phyloP scores from a whole-genome alignment of 441 rosid species.

The Arabidopsis hybrid region DNA sequence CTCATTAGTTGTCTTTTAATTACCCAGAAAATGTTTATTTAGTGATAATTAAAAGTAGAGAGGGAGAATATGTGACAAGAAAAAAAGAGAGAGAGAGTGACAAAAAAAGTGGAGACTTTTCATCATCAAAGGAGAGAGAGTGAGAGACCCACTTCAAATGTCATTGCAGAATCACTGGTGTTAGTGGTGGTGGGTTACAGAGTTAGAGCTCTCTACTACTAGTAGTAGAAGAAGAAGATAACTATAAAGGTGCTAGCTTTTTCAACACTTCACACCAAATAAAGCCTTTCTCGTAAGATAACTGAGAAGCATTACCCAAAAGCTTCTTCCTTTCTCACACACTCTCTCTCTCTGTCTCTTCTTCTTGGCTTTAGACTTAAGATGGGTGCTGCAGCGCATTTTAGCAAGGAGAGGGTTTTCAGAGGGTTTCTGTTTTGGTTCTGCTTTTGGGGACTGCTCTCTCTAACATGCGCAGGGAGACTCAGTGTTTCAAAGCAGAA shows the following conservation, averaged over 20 bases:
- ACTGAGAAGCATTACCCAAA: conserved; percentile 31
- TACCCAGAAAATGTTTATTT: conserved; percentile 21
- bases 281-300: background rate
- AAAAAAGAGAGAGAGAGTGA: conserved; percentile 24
- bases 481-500: conserved; percentile 64
- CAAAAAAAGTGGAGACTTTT: conserved; percentile 35
- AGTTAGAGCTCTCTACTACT: conserved; percentile 22
- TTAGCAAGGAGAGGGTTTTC: conserved; percentile 39
- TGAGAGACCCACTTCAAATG: conserved; percentile 48
- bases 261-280: conserved; percentile 23
- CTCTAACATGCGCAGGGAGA: conserved; percentile 63
- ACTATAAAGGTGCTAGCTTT: conserved; percentile 40
- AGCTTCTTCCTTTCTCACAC: conserved; percentile 19
- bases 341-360: background rate
- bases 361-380: conserved; percentile 39
- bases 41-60: conserved; percentile 30
- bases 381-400: conserved; percentile 40
- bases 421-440: conserved; percentile 45
- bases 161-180: conserved; percentile 43
- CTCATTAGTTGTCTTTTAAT: conserved; percentile 3
- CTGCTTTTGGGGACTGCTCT: conserved; percentile 55
- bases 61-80: conserved; percentile 15
- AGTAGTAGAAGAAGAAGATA: conserved; percentile 34
- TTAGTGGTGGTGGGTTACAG: conserved; percentile 45
- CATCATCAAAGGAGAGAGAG: conserved; percentile 46